Evolutionary conservation across 768 basidiomycete species (phyloP).

Genomic region (Naematelia aurantialba): DNA sequence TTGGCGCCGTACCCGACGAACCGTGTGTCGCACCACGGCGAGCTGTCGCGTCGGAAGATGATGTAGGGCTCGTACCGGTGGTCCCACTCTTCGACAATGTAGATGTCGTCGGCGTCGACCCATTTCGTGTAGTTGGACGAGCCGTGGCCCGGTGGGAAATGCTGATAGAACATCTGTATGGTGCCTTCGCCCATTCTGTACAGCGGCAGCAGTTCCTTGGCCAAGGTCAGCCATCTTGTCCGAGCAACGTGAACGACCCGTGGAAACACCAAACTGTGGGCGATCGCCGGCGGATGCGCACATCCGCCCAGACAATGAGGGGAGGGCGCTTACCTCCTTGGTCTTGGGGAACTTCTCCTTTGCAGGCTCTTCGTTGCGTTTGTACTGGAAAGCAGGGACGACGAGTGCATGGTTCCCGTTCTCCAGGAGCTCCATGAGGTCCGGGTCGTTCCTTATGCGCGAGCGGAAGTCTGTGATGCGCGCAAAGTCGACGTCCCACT

Average conservation of each 20-base stretch:
- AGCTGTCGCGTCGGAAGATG: slow-evolving; percentile 68
- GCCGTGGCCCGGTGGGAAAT: background rate
- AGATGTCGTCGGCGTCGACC: background rate
- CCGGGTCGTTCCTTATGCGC: slow-evolving; percentile 55
- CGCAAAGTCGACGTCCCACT: slow-evolving; percentile 86
- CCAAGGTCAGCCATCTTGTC: too few relatives aligned
- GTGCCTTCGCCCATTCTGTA: background rate
- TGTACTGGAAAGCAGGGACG: background rate
- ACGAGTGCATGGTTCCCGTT: slow-evolving; percentile 1
- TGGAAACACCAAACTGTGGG: too few relatives aligned
- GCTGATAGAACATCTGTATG: background rate
- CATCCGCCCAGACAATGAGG: too few relatives aligned
- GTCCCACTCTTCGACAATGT: slow-evolving; percentile 1
- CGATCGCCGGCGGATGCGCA: too few relatives aligned
- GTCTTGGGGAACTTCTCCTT: background rate
- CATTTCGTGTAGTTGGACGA: background rate
- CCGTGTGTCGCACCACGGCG: slow-evolving; percentile 72
- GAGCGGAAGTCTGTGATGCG: slow-evolving; percentile 74
- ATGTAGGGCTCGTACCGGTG: slow-evolving; percentile 78
- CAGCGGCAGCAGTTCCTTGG: slow-evolving; percentile 45
- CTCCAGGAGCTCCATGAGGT: background rate
- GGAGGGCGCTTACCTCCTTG: background rate
- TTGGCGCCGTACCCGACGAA: slow-evolving; percentile 89
- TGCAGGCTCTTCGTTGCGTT: background rate
- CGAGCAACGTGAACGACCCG: too few relatives aligned